Percentiles rank a stretch among this genome's conserved stretches.
Conservation (phyloP, 2,329 filamentous ascomycete genomes). For the Neonectria faginata region DNA sequence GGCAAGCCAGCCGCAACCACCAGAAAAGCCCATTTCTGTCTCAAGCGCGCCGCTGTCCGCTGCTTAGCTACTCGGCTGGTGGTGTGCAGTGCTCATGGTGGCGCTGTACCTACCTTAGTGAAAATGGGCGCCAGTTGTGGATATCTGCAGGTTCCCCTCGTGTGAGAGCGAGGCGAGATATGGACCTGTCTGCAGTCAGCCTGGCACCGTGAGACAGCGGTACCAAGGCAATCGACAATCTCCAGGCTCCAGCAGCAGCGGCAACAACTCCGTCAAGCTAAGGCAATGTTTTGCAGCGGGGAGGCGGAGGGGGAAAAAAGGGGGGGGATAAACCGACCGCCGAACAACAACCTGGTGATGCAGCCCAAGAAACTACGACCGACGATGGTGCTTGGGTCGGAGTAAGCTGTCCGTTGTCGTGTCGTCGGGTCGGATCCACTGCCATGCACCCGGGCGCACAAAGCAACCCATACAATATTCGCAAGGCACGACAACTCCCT, state of each 20-base stretch:
- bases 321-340: background rate
- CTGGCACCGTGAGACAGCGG: background rate
- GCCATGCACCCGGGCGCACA: background rate
- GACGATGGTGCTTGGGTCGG: background rate
- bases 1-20: background rate
- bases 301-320: background rate
- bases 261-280: background rate
- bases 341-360: background rate
- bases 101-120: conserved; percentile 28
- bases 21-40: background rate
- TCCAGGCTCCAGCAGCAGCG: background rate
- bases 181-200: conserved; percentile 2
- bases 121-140: conserved; percentile 21
- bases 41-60: background rate
- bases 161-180: conserved; percentile 6
- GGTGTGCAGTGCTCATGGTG: background rate
- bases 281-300: conserved; percentile 2
- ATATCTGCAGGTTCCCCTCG: conserved; percentile 15
- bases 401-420: conserved; percentile 1
- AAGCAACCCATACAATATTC: background rate
- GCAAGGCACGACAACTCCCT: background rate
- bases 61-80: background rate
- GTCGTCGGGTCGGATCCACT: conserved; percentile 6
- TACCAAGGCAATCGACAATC: background rate
- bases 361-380: background rate